Percentiles rank a stretch among this genome's conserved stretches.
Conservation (phyloP, 2,329 filamentous ascomycete genomes). For the Geosmithia morbida region DNA sequence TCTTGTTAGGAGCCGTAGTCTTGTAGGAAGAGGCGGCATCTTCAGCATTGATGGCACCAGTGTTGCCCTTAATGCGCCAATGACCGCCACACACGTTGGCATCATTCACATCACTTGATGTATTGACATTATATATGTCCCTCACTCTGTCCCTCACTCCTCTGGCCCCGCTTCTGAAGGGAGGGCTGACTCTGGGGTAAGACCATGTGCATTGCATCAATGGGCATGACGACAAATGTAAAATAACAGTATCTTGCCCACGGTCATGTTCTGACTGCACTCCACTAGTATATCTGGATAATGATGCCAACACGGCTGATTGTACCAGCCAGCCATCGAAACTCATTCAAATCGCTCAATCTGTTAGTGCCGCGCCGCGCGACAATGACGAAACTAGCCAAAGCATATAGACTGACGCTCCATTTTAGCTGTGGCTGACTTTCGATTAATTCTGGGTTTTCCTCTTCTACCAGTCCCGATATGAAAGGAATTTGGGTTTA, state of each 20-base stretch:
- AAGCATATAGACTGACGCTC: background rate
- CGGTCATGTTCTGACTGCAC: background rate
- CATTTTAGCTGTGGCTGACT: background rate
- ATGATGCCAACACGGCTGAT: background rate
- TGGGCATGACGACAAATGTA: background rate
- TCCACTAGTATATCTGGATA: background rate
- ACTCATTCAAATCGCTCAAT: background rate
- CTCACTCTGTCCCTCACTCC: no score
- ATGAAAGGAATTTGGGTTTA: no score
- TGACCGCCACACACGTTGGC: no score
- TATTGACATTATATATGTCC: no score
- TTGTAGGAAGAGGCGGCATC: no score
- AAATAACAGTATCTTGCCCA: background rate
- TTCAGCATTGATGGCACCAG: no score
- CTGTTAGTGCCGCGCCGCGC: no score
- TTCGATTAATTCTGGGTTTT: background rate
- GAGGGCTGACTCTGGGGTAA: no score
- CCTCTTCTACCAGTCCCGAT: background rate
- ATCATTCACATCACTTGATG: no score
- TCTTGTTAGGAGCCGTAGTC: no score
- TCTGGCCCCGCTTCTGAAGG: no score
- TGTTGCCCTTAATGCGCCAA: no score
- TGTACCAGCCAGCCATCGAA: background rate
- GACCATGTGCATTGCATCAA: background rate
- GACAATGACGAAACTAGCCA: background rate